Evolutionary conservation across 495 filamentous ascomycete genomes (phyloP), one percentile per base, ranked within the genome.

Genomic region (Chaetomium fimeti): DNA sequence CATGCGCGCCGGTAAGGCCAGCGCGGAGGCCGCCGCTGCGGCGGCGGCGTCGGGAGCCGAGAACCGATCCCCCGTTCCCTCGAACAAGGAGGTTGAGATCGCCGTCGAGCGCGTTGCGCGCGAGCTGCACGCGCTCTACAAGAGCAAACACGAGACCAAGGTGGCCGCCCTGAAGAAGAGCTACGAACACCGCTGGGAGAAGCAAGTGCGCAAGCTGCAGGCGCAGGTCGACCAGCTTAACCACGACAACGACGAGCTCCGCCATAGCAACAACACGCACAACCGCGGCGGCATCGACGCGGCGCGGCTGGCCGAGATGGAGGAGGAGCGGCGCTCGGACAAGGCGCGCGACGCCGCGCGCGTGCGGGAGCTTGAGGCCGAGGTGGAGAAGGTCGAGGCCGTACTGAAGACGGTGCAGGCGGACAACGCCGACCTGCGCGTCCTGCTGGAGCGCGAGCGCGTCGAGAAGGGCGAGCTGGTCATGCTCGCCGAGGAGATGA

Each of bases 381-480:
- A 88, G 72, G 77, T 95, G 28, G 81, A 90, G 63, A 89, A 87
- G 58, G 78, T 96, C 15, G 82, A 85, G 68, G 81, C 85, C 9
- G 88, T 93, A 62, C 74, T 95, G 64, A 76, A 76, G 20, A 83
- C 83, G 27, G 75, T 94, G 38, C 85, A 87, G 70, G 74, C 78
- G 0, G 86, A 91, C 57, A 88, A 90, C 60, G 82, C 82, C 9
- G 81, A 84, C 15, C 78, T 96, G 7, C 78, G 86, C 24, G 70
- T 76, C 24, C 81, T 91, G 32, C 76, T 92, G 20, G 87, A 94
- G 71, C 79, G 83, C 36, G 95, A 97, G 76, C 83, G 93, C 3
- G 82, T 89, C 24, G 94, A 98, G 77, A 98, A 97, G 76, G 92
- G 92, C 42, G 92, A 97, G 68, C 81, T 98, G 51, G 92, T 98